phyloP scores from a whole-genome alignment of 2,329 filamentous ascomycete genomes.

The Volutella citrinella region DNA sequence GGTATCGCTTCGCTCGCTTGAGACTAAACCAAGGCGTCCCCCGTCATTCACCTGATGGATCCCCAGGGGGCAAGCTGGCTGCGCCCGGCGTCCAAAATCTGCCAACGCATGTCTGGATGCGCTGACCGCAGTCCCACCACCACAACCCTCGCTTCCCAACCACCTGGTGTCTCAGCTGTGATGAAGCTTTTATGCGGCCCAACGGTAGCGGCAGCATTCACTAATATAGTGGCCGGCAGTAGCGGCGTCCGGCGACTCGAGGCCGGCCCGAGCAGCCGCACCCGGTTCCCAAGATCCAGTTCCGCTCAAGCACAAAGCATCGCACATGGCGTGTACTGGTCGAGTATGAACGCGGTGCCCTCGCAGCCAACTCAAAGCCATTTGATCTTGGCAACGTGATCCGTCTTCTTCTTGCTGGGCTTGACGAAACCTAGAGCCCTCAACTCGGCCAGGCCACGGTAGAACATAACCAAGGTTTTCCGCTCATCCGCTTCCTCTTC shows the following conservation, averaged over 20 bases:
- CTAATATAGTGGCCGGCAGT: too few species aligned
- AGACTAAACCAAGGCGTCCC: too few species aligned
- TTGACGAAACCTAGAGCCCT: constrained; percentile 85
- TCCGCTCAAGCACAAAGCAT: too few species aligned
- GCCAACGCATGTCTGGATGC: constrained; percentile 20
- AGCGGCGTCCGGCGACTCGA: too few species aligned
- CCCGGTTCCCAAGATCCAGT: too few species aligned
- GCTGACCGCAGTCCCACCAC: constrained; percentile 15
- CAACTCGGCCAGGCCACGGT: constrained; percentile 80
- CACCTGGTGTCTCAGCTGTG: constrained; percentile 24
- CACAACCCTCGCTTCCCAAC: constrained; percentile 15
- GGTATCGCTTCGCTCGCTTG: constrained; percentile 3
- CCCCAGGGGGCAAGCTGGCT: constrained; percentile 15
- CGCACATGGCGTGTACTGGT: too few species aligned
- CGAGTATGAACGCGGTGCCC: too few species aligned
- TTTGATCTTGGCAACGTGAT: constrained; percentile 88
- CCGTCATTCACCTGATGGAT: constrained; percentile 23
- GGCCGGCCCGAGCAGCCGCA: too few species aligned
- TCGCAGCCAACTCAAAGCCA: constrained; percentile 61
- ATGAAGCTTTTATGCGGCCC: constrained; percentile 10
- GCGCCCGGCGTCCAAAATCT: constrained; percentile 21
- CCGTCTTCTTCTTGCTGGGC: constrained; percentile 83
- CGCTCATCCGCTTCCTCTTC: constrained; percentile 44
- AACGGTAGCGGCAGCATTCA: too few species aligned
- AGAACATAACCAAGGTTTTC: constrained; percentile 72